Conservation (phyloP, 2,329 filamentous ascomycete genomes). For the Pseudogymnoascus sp. region DNA sequence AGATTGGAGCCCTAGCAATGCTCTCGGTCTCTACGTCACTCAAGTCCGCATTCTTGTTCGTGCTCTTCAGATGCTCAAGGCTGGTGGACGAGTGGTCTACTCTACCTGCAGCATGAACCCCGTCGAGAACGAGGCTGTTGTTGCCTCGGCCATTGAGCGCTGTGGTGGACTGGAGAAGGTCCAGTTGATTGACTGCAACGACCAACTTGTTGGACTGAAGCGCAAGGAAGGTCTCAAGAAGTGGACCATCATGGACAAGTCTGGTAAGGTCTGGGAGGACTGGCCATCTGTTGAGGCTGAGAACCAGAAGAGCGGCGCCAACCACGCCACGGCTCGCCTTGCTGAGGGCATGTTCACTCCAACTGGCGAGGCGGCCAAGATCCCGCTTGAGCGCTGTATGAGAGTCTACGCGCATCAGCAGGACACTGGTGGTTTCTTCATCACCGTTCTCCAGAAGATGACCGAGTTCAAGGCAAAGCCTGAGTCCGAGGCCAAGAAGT, state of each 20-base stretch:
- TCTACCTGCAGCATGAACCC: constrained; percentile 99
- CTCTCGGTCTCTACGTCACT: constrained; percentile 76
- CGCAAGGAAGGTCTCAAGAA: constrained; percentile 67
- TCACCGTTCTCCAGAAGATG: constrained; percentile 88
- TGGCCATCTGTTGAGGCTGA: constrained; percentile 76
- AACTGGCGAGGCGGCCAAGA: constrained; percentile 45
- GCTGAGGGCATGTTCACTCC: constrained; percentile 77
- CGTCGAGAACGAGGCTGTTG: constrained; percentile 89
- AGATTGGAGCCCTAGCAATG: constrained; percentile 85
- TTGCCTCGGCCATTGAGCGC: constrained; percentile 79
- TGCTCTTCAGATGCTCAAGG: constrained; percentile 91
- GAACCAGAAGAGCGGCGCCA: constrained; percentile 52
- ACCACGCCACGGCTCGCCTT: constrained; percentile 57
- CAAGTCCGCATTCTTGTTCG: constrained; percentile 87
- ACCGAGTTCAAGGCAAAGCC: constrained; percentile 73
- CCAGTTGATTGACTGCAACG: constrained; percentile 74
- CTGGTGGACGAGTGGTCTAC: constrained; percentile 89
- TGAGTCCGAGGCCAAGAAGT: constrained; percentile 51
- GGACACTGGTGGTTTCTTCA: constrained; percentile 96
- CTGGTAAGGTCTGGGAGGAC: constrained; percentile 67
- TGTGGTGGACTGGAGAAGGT: constrained; percentile 81
- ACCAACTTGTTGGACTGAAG: constrained; percentile 69
- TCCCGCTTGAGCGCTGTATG: constrained; percentile 86
- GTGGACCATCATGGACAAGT: constrained; percentile 91
- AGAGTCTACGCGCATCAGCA: constrained; percentile 91